Evolutionary conservation across 78 protist species (phyloP), one percentile per base, ranked within the genome.

Genomic region (Dictyostelium capitatum): DNA sequence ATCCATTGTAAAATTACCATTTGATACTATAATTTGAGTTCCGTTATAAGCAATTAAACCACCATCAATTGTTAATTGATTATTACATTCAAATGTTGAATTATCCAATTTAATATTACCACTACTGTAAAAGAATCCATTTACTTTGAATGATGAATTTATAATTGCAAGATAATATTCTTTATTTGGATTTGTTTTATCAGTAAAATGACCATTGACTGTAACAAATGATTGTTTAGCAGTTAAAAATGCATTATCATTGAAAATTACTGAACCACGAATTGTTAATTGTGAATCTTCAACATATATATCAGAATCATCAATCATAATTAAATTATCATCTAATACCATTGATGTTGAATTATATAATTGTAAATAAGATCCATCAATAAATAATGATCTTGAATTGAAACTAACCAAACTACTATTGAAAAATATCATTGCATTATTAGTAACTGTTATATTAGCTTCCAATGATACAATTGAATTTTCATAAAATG

Each of bases 261-360:
- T 62, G 70, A 62, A 62, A 23, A 62, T 37, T 25, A 62, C 28
- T 62, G 70, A 62, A 62, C 70, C 70, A 62, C 37, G n/a, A 62
- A 62, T 62, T 62, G 70, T 62, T 23, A 62, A 10, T n/a, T 62
- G 32, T 0, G 70, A 62, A 62, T 9, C 10, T 10, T 23, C 32
- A 8, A 62, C 10, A 62, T 62, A 62, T 37, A 62, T 62, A 62
- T 37, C 12, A 0, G 70, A 62, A 17, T 62, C 28, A 62, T 62
- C 70, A 2, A 62, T 19, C 70, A 62, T 62, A 62, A 23, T 6
- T 25, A 62, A 62, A 62, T 62, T 62, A 25, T 62, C 41, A 62
- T 62, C 70, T 11, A 62, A 62, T 4, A 25, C 37, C 10, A 62
- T 62, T 7, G 70, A 25, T 25, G 43, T 62, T 11, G 4, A 62